Percentiles rank a stretch among this genome's conserved stretches.
Conservation (phyloP, 169 alveolate species). For the Toxoplasma gondii region DNA sequence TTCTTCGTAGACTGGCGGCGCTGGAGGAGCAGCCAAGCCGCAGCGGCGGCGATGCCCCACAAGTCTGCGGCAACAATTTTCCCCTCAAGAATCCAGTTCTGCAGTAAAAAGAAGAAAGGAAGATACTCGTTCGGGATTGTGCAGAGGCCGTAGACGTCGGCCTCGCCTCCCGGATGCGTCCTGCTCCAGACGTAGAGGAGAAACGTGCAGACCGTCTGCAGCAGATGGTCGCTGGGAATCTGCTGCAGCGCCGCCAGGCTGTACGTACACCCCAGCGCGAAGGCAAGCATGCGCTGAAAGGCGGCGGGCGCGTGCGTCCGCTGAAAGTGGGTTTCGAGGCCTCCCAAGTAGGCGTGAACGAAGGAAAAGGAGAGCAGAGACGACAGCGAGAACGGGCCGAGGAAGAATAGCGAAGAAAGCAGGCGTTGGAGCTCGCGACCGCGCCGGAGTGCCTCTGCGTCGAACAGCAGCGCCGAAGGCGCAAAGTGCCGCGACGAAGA, state of each 20-base stretch:
- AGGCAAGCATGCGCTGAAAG: background rate
- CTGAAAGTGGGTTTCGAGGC: conserved; percentile 32
- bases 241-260: conserved; percentile 21
- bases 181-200: conserved; percentile 44
- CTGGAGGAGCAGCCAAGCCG: conserved; percentile 4
- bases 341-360: conserved; percentile 34
- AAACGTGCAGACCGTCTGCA: conserved; percentile 21
- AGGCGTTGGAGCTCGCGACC: conserved; percentile 26
- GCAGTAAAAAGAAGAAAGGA: conserved; percentile 46
- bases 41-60: conserved; percentile 37
- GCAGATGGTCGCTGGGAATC: conserved; percentile 33
- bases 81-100: conserved; percentile 53
- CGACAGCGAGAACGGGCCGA: conserved; percentile 38
- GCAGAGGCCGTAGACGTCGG: conserved; percentile 42
- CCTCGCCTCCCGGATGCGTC: conserved; percentile 41
- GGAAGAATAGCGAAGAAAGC: conserved; percentile 19
- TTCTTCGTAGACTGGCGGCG: background rate
- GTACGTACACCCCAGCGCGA: conserved; percentile 27
- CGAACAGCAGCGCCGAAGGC: conserved; percentile 21
- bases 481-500: background rate
- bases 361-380: conserved; percentile 33
- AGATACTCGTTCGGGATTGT: conserved; percentile 27
- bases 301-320: background rate
- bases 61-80: conserved; percentile 4
- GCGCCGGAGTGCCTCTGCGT: background rate